These are phyloP conservation scores for Salicornia ramosissima DNA, from an alignment of 148 eudicot species.

Conservation along the genomic window DNA sequence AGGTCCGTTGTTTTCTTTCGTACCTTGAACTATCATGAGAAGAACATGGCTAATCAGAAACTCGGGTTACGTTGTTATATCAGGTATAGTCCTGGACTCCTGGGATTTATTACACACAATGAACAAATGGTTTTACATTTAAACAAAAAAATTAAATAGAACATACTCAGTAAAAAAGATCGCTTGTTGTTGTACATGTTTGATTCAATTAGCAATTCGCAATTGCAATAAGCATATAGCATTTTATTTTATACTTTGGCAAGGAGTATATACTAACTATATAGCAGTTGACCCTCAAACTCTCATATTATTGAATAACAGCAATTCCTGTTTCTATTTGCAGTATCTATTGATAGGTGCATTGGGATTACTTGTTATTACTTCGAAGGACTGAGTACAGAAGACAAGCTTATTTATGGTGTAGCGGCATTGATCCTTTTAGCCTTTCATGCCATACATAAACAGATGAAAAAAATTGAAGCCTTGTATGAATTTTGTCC, in stretches of 20 bases:
- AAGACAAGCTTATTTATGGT: not conserved
- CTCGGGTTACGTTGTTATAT: too few relatives aligned
- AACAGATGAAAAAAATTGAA: not conserved
- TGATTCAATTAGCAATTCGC: not conserved
- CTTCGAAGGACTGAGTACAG: slow-evolving; percentile 42
- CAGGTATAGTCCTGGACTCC: too few relatives aligned
- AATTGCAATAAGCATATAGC: not conserved
- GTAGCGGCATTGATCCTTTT: not conserved
- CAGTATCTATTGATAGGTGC: slow-evolving; percentile 62
- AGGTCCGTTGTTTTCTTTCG: too few relatives aligned
- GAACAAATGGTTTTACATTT: too few relatives aligned
- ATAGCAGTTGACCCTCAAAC: not conserved
- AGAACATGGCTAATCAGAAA: too few relatives aligned
- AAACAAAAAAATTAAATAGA: too few relatives aligned
- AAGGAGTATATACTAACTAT: too few relatives aligned
- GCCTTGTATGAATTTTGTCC: slow-evolving; percentile 1
- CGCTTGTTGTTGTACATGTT: not conserved
- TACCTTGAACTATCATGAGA: too few relatives aligned
- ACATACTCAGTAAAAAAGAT: too few relatives aligned
- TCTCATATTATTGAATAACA: slow-evolving; percentile 1
- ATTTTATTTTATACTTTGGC: too few relatives aligned
- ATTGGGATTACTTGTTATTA: slow-evolving; percentile 49
- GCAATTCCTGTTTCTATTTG: slow-evolving; percentile 10
- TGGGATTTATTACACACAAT: too few relatives aligned
- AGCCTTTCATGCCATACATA: not conserved